Evolutionary conservation across 2,329 filamentous ascomycete species (phyloP).

Genomic region (Exophiala viscosa): DNA sequence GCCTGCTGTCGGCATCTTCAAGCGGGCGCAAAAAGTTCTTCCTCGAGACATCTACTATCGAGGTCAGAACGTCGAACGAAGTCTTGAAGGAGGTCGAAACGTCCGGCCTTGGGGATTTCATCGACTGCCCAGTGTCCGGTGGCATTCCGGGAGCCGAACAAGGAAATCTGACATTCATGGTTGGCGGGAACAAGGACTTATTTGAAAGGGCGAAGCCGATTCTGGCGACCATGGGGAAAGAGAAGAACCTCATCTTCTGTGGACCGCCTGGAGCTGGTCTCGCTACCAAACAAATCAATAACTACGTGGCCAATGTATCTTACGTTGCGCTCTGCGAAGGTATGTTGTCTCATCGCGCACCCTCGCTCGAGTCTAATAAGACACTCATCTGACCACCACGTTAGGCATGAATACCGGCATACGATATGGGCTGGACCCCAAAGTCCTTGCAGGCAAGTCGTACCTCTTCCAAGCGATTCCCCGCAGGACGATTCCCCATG

Average conservation of each 20-base stretch:
- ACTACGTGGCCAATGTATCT: constrained; percentile 28
- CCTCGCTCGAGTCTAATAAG: background rate
- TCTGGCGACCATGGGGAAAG: constrained; percentile 41
- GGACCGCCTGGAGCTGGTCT: constrained; percentile 30
- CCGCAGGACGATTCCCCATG: background rate
- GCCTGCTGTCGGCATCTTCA: constrained; percentile 33
- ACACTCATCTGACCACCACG: constrained; percentile 54
- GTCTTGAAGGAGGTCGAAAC: constrained; percentile 36
- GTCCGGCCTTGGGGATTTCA: constrained; percentile 43
- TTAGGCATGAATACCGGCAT: constrained; percentile 44
- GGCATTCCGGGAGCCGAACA: constrained; percentile 49
- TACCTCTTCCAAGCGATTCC: background rate
- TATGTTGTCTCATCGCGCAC: background rate
- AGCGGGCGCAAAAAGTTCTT: constrained; percentile 47
- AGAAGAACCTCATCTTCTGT: constrained; percentile 45
- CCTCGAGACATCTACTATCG: constrained; percentile 53
- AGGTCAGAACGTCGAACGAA: constrained; percentile 47
- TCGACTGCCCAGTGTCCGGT: constrained; percentile 53
- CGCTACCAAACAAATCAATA: constrained; percentile 31
- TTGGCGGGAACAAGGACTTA: constrained; percentile 51
- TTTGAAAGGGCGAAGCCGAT: constrained; percentile 45
- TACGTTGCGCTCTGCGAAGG: constrained; percentile 27
- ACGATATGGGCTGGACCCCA: constrained; percentile 29
- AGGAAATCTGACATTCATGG: constrained; percentile 54
- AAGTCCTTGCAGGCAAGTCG: constrained; percentile 24